phyloP scores from a whole-genome alignment of 169 alveolate genomes.

The Plasmodium reichenowi region DNA sequence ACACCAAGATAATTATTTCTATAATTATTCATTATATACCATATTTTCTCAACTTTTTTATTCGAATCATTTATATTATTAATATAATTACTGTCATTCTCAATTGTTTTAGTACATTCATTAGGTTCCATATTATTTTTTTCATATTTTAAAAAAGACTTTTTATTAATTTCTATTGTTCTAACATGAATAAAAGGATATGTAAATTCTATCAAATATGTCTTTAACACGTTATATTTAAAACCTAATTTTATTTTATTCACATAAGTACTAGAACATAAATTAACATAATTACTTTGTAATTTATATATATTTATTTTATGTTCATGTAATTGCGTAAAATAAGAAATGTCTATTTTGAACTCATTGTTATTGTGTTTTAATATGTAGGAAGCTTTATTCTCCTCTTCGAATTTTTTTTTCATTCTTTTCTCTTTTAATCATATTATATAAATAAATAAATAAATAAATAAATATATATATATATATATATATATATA shows the following conservation, averaged over 20 bases:
- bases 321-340: slow-evolving; percentile 32
- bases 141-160: slow-evolving; percentile 3
- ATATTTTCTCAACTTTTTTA: not conserved
- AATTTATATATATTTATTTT: slow-evolving; percentile 41
- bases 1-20: slow-evolving; percentile 27
- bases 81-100: not conserved
- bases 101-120: not conserved
- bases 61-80: not conserved
- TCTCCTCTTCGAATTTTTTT: not conserved
- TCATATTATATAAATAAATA: not conserved
- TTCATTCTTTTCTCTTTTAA: not conserved
- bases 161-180: slow-evolving; percentile 32
- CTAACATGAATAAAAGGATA: slow-evolving; percentile 23
- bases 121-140: not conserved
- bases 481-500: no score
- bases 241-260: slow-evolving; percentile 23
- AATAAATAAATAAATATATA: not conserved
- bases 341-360: slow-evolving; percentile 68
- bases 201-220: not conserved
- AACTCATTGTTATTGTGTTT: slow-evolving; percentile 44
- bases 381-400: not conserved
- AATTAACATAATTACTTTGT: slow-evolving; percentile 40
- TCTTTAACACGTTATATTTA: not conserved
- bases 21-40: slow-evolving; percentile 1
- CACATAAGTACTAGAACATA: slow-evolving; percentile 22